Evolutionary conservation across 2,329 filamentous ascomycete genomes (phyloP), one percentile per base, ranked within the genome.

Genomic region (Exophiala phaeomuriformis): DNA sequence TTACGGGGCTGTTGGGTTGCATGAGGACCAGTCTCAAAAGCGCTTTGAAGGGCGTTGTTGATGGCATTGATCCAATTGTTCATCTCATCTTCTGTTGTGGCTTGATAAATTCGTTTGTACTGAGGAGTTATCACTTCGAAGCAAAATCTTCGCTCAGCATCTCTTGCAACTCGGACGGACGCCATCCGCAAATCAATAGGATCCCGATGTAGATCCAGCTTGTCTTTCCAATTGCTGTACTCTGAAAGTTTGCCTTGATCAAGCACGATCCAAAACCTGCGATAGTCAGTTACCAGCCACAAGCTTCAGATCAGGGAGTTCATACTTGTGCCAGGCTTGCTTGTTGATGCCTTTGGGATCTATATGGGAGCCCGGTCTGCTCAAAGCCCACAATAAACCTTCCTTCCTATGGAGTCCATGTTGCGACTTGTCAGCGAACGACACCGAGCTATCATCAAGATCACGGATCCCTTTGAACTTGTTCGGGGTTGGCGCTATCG

Each of bases 211-310:
- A 97, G 76, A 69, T 98, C 93, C 28, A 98, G 80, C 68, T 83
- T 91, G 68, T 98, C 89, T 71, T 98, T 98, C 93, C 93, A 98
- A 69, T 98, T 97, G 68, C 90, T 95, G 71, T 98, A 98, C 67
- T 98, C 93, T 1, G 91, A 96, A 10, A 98, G 78, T 68, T 93
- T 95, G 28, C 93, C 93, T 70, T 95, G 90, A 67, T 97, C 94
- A 42, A 98, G 77, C 1, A 98, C 93, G 60, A 98, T 94, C 93
- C 93, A 98, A 71, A 97, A 98, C 67, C 90, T 94, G 63, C 8
- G 29, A 12, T 19, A 42, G 10, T 52, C 74, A 62, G 75, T 35
- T 19, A 35, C 41, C 33, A 12, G 33, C 28, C 9, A 47, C 19
- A 28, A 27, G 12, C 29, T 5, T 30, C 33, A 29, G 39, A n/a